Evolutionary conservation across 345 rosid species (phyloP).

Genomic region (Moricandia moricandioides): DNA sequence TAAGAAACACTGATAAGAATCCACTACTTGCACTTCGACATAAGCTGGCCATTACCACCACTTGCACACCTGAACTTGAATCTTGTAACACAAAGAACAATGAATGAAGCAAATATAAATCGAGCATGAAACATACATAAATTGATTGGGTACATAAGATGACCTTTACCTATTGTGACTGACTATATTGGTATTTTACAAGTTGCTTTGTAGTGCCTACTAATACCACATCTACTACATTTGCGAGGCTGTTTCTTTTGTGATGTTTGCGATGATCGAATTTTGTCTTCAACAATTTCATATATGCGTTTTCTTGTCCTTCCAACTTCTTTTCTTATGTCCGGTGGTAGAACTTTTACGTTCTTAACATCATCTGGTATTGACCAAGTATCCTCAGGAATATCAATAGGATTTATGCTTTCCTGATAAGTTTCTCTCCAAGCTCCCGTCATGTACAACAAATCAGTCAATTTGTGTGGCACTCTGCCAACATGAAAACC

Average conservation of each 20-base stretch:
- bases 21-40: background rate
- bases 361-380: background rate
- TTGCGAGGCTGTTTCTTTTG: background rate
- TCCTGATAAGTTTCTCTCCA: background rate
- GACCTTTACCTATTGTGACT: background rate
- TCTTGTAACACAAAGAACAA: background rate
- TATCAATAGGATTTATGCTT: background rate
- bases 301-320: background rate
- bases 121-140: background rate
- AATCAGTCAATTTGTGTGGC: background rate
- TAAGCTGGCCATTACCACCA: background rate
- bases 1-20: background rate
- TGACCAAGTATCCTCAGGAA: background rate
- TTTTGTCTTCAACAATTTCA: background rate
- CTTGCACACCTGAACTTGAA: background rate
- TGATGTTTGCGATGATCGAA: background rate
- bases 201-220: background rate
- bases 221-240: background rate
- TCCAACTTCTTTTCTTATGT: background rate
- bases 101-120: background rate
- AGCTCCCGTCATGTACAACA: background rate
- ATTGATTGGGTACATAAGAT: too few relatives aligned
- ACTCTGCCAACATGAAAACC: background rate
- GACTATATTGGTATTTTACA: background rate
- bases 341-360: background rate